Evolutionary conservation across 148 eudicot species (phyloP).

Genomic region (Camellia sinensis): DNA sequence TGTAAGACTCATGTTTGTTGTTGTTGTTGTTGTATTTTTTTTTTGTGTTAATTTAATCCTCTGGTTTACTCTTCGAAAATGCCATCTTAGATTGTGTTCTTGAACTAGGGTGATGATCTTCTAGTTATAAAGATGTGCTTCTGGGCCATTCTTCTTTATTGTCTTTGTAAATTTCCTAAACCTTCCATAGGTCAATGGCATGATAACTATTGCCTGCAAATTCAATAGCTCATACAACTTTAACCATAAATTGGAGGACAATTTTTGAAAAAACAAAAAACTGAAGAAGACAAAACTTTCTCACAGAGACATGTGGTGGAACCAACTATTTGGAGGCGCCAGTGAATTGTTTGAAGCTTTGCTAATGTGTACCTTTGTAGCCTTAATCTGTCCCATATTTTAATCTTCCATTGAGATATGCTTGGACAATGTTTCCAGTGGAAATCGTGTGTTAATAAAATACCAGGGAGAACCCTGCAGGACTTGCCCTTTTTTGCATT

Average conservation of each 20-base stretch:
- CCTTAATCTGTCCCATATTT: neutral
- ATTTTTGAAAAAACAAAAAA: too few species aligned
- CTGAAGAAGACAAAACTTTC: neutral
- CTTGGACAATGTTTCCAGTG: neutral
- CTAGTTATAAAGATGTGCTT: neutral
- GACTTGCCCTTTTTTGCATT: neutral
- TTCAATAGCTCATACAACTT: too few species aligned
- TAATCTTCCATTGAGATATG: too few species aligned
- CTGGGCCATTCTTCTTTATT: too few species aligned
- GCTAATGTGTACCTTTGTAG: neutral
- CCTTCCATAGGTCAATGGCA: too few species aligned
- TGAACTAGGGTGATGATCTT: neutral
- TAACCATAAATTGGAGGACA: too few species aligned
- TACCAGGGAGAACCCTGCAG: constrained; percentile 1
- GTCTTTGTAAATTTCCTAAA: too few species aligned
- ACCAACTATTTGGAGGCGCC: neutral
- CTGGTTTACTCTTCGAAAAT: neutral
- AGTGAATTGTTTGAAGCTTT: constrained; percentile 6
- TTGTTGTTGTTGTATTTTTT: neutral
- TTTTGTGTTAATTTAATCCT: neutral
- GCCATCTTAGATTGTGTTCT: neutral
- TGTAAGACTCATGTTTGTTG: neutral
- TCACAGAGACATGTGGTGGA: neutral
- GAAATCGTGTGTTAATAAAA: neutral
- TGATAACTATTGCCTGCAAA: too few species aligned